phyloP scores from a whole-genome alignment of 441 rosid genomes.

The Erodium moschatum region DNA sequence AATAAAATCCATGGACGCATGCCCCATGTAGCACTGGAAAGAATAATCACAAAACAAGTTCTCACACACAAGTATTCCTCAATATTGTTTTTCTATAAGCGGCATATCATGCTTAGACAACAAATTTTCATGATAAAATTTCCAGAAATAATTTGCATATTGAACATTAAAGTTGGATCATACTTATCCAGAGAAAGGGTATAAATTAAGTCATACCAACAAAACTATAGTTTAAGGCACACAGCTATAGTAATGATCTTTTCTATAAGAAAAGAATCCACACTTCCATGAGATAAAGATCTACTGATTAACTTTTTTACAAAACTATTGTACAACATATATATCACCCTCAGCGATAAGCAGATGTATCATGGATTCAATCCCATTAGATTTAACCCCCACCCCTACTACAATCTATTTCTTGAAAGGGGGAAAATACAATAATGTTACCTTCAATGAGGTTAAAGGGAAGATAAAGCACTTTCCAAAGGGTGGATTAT shows the following conservation, averaged over 20 bases:
- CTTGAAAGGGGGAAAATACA: neutral
- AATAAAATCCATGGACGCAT: neutral
- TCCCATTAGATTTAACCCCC: neutral
- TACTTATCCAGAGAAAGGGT: neutral
- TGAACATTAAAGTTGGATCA: neutral
- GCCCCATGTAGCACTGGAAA: neutral
- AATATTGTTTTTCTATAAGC: neutral
- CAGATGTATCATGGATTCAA: neutral
- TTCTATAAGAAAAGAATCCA: neutral
- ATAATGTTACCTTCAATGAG: neutral
- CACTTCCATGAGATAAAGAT: neutral
- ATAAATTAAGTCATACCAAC: neutral
- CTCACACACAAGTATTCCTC: neutral
- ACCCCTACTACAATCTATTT: neutral
- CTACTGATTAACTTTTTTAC: neutral
- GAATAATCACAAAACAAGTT: neutral
- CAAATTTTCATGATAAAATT: neutral
- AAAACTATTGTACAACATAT: neutral
- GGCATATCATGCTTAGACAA: neutral
- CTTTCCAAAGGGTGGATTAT: neutral
- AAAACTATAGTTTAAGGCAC: neutral
- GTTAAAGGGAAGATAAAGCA: constrained; percentile 2
- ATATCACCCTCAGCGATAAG: neutral
- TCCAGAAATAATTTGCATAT: neutral
- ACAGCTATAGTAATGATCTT: neutral